A percentile compares a stretch with the other conserved stretches of the same genome.
Evolutionary conservation across 2,329 filamentous ascomycete genomes (phyloP).

Genomic region (Incumbomyces lentus): DNA sequence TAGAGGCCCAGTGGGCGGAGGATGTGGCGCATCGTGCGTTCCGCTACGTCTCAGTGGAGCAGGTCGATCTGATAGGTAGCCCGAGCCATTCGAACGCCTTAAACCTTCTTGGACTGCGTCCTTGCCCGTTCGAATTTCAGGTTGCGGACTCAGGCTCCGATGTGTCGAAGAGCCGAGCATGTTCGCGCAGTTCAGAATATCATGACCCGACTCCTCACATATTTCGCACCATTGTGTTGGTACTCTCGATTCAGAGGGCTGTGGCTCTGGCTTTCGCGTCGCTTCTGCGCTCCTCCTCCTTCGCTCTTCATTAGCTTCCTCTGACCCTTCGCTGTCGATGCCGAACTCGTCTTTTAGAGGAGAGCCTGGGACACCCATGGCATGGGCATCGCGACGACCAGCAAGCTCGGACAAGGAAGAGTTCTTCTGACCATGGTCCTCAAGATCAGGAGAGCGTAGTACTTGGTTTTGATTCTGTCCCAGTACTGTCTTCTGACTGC

Average conservation of each 20-base stretch:
- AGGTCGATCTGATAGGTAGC: conserved; percentile 10
- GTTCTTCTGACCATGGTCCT: neutral
- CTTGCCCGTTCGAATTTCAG: conserved; percentile 10
- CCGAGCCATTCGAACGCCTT: neutral
- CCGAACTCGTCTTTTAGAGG: conserved; percentile 3
- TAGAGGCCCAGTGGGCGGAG: conserved; percentile 7
- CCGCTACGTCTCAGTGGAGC: conserved; percentile 9
- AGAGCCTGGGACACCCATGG: neutral
- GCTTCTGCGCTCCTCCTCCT: neutral
- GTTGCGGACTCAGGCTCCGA: conserved; percentile 6
- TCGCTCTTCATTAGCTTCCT: conserved; percentile 7
- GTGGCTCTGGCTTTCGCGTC: conserved; percentile 11
- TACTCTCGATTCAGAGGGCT: conserved; percentile 34
- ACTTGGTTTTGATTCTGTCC: neutral
- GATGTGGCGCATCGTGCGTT: conserved; percentile 5
- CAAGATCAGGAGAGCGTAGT: neutral
- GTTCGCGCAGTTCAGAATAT: conserved; percentile 87
- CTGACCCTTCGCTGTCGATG: conserved; percentile 4
- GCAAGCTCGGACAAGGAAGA: neutral
- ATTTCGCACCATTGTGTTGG: conserved; percentile 73
- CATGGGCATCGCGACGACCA: neutral
- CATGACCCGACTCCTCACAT: conserved; percentile 82
- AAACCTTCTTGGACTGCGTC: conserved; percentile 12
- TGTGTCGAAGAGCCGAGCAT: conserved; percentile 40
- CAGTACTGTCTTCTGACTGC: conserved; percentile 2